Evolutionary conservation across 83 land plant genomes (phyloP), one percentile per base, ranked within the genome.

Genomic region (Picea mariana): DNA sequence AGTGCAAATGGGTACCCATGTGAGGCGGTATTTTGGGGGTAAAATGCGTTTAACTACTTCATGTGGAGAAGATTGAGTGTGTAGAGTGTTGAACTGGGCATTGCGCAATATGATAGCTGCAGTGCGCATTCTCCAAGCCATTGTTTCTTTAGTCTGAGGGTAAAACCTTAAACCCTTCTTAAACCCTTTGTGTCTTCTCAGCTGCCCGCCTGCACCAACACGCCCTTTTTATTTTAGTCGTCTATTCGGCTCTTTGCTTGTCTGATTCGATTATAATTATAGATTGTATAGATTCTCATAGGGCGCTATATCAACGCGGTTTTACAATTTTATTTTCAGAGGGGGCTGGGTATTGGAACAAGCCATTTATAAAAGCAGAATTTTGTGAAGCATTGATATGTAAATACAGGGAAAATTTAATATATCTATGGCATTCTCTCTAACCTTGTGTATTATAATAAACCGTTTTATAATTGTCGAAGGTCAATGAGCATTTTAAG

Each of bases 21-120:
- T 77, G 18, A 77, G 52, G 40, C 79, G 63, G 21, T 77, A 77
- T 60, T 77, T 77, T 24, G 79, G 79, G 27, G 79, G 79, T 34
- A 59, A 15, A 59, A 58, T 15, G 63, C 79, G 79, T 60, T 59
- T 55, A 60, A 77, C 79, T 31, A 24, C n/a, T 4, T 77, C 63
- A 0, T 55, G 79, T 26, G 40, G 59, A 27, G 79, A 59, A 38
- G 75, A 16, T 42, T 21, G 47, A 27, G 75, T 20, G 42, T 2
- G 77, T 44, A 15, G 77, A 42, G 77, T 9, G 47, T 52, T 11
- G 58, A 52, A 52, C 13, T 52, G 58, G 9, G 77, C 77, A 73
- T 73, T 73, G 49, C 77, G 58, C 77, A 47, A 73, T 44, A 44
- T 12, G 15, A n/a, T 7, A 9, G 77, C 77, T 73, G 58, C 24